These are phyloP conservation scores for Suhomyces tanzawaensis DNA, from an alignment of 805 yeast species.

Conservation along the genomic window DNA sequence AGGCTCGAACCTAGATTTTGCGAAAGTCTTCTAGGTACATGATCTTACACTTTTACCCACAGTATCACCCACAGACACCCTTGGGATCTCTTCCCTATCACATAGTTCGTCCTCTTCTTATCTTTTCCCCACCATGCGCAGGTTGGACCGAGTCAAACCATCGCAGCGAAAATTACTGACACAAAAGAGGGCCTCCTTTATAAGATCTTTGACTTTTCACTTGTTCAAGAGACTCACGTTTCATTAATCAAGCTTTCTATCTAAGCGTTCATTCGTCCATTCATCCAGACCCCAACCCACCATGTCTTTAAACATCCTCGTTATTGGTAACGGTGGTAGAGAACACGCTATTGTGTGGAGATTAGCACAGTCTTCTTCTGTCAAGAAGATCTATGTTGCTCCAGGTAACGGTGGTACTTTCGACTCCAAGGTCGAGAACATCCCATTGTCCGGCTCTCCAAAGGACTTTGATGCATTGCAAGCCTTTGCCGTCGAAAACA, in stretches of 20 bases:
- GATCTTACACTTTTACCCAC: too few relatives aligned
- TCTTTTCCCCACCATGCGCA: neutral
- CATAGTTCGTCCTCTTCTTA: neutral
- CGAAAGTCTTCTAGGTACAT: too few relatives aligned
- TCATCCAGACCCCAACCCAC: neutral
- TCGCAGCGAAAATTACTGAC: neutral
- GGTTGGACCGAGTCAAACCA: slow-evolving; percentile 1
- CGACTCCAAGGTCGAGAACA: slow-evolving; percentile 59
- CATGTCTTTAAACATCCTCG: slow-evolving; percentile 55
- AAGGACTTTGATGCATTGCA: slow-evolving; percentile 69
- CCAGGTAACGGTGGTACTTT: slow-evolving; percentile 97
- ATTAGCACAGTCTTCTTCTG: slow-evolving; percentile 72
- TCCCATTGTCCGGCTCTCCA: slow-evolving; percentile 60
- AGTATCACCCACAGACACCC: too few relatives aligned
- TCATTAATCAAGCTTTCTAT: too few relatives aligned
- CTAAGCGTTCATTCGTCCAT: too few relatives aligned
- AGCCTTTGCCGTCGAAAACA: slow-evolving; percentile 66
- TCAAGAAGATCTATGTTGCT: slow-evolving; percentile 77
- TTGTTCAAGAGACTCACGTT: too few relatives aligned
- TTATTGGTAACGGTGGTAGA: slow-evolving; percentile 98
- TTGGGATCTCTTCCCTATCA: too few relatives aligned
- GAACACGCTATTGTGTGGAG: slow-evolving; percentile 97
- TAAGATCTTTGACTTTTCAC: too few relatives aligned
- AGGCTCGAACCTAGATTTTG: too few relatives aligned
- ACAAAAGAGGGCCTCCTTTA: too few relatives aligned